Conservation (phyloP, 305 asterid genomes). For the Fraxinus angustifolia region DNA sequence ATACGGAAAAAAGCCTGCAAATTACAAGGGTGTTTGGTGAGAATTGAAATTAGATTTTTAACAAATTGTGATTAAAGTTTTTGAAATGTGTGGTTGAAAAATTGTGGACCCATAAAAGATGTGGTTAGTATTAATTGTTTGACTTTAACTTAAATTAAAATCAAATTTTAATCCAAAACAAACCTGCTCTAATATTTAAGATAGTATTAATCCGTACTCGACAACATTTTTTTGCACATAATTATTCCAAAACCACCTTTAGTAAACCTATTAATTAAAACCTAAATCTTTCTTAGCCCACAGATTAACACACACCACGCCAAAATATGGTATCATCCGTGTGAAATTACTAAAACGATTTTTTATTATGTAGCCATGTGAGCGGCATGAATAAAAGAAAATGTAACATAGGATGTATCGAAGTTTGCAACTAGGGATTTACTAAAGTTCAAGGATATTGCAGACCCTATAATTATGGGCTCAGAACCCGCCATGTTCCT, state of each 20-base stretch:
- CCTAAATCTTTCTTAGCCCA: neutral
- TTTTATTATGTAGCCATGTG: constrained; percentile 13
- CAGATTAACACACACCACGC: neutral
- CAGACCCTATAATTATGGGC: constrained; percentile 29
- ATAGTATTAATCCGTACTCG: neutral
- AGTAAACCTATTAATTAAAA: neutral
- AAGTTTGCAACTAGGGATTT: constrained; percentile 25
- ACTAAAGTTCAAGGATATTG: constrained; percentile 10
- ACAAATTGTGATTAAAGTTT: too few species aligned
- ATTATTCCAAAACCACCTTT: neutral
- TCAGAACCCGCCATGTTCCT: constrained; percentile 29
- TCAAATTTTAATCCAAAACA: too few species aligned
- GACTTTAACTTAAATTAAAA: too few species aligned
- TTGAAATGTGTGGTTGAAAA: too few species aligned
- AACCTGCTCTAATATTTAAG: neutral
- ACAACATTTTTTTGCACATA: neutral
- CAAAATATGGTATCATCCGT: neutral
- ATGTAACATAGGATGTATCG: constrained; percentile 24
- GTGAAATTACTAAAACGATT: neutral
- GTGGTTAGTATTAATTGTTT: too few species aligned
- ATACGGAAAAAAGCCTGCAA: neutral
- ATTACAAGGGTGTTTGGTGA: neutral
- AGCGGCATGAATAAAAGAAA: neutral
- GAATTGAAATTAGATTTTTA: too few species aligned
- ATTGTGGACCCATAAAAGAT: too few species aligned